Base-by-base conservation (phyloP, 2,329 filamentous ascomycete genomes). In the Leptographium procerum region DNA sequence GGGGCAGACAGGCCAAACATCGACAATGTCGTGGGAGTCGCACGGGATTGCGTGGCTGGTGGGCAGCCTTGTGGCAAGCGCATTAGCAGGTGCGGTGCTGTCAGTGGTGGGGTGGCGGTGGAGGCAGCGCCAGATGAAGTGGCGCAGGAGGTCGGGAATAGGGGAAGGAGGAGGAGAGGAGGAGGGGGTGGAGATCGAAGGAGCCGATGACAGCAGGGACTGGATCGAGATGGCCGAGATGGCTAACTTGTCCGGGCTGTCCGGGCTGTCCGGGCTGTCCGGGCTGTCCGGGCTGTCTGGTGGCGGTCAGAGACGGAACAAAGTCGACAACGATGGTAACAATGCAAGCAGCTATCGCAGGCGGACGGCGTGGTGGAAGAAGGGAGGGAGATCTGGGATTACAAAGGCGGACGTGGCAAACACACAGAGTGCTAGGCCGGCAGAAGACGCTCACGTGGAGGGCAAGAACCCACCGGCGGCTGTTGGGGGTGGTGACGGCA, bases 41-140 rank as follows among this genome's bases (percentile, higher is more conserved):
- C 51, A 55, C 26, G 57, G 55, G 19, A 47, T 59, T 8, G 58
- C 55, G 28, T 63, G 61, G 61, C 52, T 61, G 7, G 31, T 45
- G 8, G 56, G 57, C 1, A 61, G 60, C n/a, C 28, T 63, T 16
- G 57, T 55, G 1, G 43, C 59, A 14, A 51, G 55, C n/a, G 45
- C 40, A 0, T 22, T 34, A 4, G 52, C 61, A 0, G 59, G 40
- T 9, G 52, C 48, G 2, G 47, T 57, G 14, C 51, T 62, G 13
- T 56, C 31, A 2, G 31, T 33, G 2, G 29, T 50, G 51, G 14
- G 16, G 24, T 29, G 57, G 56, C 36, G 13, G 28, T 7, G 14
- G 45, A 4, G 31, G 29, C 24, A 31, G 36, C 53, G 7, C 11
- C 11, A n/a, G 40, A 48, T 22, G 45, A 48, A 29, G 22, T 28